Evolutionary conservation across 768 basidiomycete genomes (phyloP).

Genomic region (Mycena capillaripes): DNA sequence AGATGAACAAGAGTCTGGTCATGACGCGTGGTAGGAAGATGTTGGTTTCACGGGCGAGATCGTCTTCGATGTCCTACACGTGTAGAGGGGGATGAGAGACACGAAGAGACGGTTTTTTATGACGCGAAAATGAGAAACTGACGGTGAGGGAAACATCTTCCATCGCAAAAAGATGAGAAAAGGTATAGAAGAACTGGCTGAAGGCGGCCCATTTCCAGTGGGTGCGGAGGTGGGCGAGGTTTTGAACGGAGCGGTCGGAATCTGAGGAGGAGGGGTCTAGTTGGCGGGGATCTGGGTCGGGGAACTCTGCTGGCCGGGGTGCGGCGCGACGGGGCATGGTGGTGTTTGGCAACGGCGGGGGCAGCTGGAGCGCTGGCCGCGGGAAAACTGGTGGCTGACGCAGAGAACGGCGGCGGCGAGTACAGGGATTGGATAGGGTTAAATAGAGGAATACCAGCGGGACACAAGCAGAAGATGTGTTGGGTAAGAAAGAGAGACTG

Average conservation of each 20-base stretch:
- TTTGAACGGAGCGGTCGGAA: conserved; percentile 40
- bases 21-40: conserved; percentile 79
- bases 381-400: too few species aligned
- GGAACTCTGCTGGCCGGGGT: conserved; percentile 48
- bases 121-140: conserved; percentile 42
- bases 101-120: conserved; percentile 18
- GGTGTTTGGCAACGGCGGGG: conserved; percentile 20
- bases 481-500: not conserved
- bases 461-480: not conserved
- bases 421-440: not conserved
- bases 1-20: conserved; percentile 77
- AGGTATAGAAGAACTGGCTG: conserved; percentile 91
- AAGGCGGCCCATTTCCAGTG: conserved; percentile 96
- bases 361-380: not conserved
- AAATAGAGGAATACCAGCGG: not conserved
- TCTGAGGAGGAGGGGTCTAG: not conserved
- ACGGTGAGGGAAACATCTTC: conserved; percentile 79
- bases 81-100: conserved; percentile 22
- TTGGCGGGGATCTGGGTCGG: conserved; percentile 18
- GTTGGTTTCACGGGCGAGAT: conserved; percentile 73
- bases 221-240: conserved; percentile 71
- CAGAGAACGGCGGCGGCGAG: not conserved
- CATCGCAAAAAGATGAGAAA: conserved; percentile 79
- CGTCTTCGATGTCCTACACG: conserved; percentile 82
- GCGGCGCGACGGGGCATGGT: conserved; percentile 73